Evolutionary conservation across 1,284 basidiomycete species (phyloP), one percentile per base, ranked within the genome.

Genomic region (Ustilago esculenta): DNA sequence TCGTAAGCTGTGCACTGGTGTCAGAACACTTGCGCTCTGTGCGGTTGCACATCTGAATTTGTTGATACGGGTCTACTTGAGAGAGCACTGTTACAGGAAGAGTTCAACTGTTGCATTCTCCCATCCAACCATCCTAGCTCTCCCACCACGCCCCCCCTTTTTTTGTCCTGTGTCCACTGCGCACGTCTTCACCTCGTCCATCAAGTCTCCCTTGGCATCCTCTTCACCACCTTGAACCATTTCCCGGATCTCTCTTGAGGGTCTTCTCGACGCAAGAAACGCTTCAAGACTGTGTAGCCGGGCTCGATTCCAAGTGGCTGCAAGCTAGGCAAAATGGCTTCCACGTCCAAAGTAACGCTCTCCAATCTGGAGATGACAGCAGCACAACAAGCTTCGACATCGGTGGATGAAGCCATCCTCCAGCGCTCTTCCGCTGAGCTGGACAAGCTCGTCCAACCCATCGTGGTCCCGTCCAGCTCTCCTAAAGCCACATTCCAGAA

Each of bases 401-500:
- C 36, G 5, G 14, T 70, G 14, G 67, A 70, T 23, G 42, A 57
- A n/a, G 48, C 36, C 20, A 15, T 70, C 30, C 46, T 65, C 23
- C 50, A 49, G 18, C 35, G 37, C 7, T 57, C 61, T 1, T 54
- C 47, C 8, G 47, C 49, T 6, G 52, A 60, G 50, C 61, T 70
- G 15, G 56, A 65, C 21, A 40, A 63, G 45, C 46, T 65, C 21
- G 50, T 61, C 20, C 24, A 48, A 35, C 50, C 61, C 11, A 41
- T 60, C 34, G 50, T 65, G n/a, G 34, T 65, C 36, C 53, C 61
- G 2, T 32, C 61, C 15, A 49, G 48, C 42, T 70, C 67, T 12
- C 53, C 67, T 43, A 63, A 65, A 10, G 55, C 70, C 30, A 63
- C 54, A 9, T 85, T 86, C 61, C 74, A 77, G 11, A 87, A 86